Percentiles rank a stretch among this genome's conserved stretches.
Conservation (phyloP, 306 rosid species). For the Dryas alaskensis region DNA sequence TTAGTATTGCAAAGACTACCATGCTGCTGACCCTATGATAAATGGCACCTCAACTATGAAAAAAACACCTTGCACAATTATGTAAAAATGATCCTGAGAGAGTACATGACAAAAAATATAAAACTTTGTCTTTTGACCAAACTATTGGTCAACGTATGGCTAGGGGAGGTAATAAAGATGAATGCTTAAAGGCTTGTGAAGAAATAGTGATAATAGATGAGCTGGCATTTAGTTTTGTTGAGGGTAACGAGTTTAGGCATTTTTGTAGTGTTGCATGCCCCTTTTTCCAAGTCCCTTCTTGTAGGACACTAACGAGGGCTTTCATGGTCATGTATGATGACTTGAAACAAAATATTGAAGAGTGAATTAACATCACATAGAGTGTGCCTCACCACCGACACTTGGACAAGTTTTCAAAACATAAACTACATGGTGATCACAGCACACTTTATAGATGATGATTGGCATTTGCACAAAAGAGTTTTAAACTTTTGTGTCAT, state of each 20-base stretch:
- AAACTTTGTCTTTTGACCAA: not conserved
- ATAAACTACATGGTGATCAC: not conserved
- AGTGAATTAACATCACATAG: not conserved
- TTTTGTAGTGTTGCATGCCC: not conserved
- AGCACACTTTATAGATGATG: not conserved
- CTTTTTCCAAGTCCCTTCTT: not conserved
- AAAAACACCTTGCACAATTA: not conserved
- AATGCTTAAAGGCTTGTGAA: not conserved
- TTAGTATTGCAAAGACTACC: too few species aligned
- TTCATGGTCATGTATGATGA: not conserved
- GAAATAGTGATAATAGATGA: not conserved
- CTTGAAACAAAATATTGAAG: not conserved
- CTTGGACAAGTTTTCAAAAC: not conserved
- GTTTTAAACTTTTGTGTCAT: not conserved
- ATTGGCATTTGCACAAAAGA: not conserved
- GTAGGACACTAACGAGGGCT: not conserved
- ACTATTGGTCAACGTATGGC: not conserved
- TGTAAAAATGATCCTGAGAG: not conserved
- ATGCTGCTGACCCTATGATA: accelerated
- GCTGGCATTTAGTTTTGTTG: not conserved
- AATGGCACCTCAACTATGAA: not conserved
- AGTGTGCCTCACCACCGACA: not conserved
- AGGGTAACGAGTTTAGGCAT: not conserved
- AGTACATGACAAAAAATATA: not conserved
- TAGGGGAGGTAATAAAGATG: not conserved